Percentiles rank a stretch among this genome's conserved stretches.
These are phyloP conservation scores for Escovopsis sp. DNA, from an alignment of 2,329 filamentous ascomycete species.

Conservation along the genomic window DNA sequence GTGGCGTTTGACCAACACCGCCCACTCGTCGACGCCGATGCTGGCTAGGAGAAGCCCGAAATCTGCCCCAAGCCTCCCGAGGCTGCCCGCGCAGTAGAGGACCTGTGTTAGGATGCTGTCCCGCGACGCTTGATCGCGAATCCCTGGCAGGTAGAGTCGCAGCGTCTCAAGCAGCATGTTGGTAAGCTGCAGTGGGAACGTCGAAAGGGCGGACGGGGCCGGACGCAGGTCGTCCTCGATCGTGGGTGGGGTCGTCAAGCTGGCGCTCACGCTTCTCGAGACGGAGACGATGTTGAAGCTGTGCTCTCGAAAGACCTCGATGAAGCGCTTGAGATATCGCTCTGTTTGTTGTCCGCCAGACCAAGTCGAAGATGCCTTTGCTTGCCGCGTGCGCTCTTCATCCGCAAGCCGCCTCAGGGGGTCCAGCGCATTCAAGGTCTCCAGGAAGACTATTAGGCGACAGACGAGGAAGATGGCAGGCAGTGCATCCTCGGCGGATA, in stretches of 20 bases:
- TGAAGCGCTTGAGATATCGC: constrained; percentile 82
- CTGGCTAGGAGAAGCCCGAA: constrained; percentile 74
- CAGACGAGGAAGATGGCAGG: constrained; percentile 80
- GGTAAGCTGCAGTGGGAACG: constrained; percentile 72
- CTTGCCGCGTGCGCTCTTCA: constrained; percentile 49
- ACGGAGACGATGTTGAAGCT: constrained; percentile 92
- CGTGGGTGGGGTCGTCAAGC: constrained; percentile 10
- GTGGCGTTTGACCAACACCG: constrained; percentile 78
- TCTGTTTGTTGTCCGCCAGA: constrained; percentile 81
- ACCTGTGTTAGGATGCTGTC: constrained; percentile 88
- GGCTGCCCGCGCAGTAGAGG: constrained; percentile 79
- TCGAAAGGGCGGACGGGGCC: constrained; percentile 62
- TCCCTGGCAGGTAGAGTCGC: constrained; percentile 60
- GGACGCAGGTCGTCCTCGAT: constrained; percentile 30
- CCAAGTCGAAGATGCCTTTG: constrained; percentile 30
- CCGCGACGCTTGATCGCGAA: constrained; percentile 62
- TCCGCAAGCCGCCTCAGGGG: constrained; percentile 81
- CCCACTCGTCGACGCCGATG: constrained; percentile 54
- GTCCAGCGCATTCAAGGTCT: constrained; percentile 67
- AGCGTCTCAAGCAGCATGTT: constrained; percentile 67
- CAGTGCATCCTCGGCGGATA: constrained; percentile 46
- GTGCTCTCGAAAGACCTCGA: constrained; percentile 95
- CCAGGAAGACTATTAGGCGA: constrained; percentile 62
- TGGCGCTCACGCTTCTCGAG: constrained; percentile 65
- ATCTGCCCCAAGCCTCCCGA: constrained; percentile 80